Evolutionary conservation across 148 eudicot genomes (phyloP).

Genomic region (Silene conica): DNA sequence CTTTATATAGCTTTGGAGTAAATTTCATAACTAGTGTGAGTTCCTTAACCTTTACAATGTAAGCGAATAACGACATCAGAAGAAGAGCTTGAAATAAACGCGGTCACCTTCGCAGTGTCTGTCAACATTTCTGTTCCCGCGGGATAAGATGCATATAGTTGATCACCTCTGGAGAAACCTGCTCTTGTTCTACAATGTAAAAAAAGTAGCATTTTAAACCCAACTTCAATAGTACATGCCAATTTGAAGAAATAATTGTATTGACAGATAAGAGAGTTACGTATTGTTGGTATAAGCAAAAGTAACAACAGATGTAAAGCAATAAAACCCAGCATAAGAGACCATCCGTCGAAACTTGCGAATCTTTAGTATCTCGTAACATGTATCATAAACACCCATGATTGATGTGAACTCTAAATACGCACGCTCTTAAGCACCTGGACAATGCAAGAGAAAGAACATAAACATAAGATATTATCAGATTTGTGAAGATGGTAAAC

Average conservation of each 20-base stretch:
- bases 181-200: slow-evolving; percentile 58
- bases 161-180: slow-evolving; percentile 87
- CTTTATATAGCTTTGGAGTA: slow-evolving; percentile 63
- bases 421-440: background rate
- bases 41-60: slow-evolving; percentile 5
- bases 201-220: background rate
- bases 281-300: slow-evolving; percentile 75
- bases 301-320: slow-evolving; percentile 45
- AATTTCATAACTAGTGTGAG: slow-evolving; percentile 12
- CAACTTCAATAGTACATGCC: background rate
- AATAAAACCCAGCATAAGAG: slow-evolving; percentile 52
- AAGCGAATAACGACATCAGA: background rate
- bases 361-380: slow-evolving; percentile 63
- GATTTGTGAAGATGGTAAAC: no score
- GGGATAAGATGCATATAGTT: slow-evolving; percentile 85
- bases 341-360: slow-evolving; percentile 71
- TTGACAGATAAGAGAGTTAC: slow-evolving; percentile 32
- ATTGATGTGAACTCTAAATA: slow-evolving; percentile 3
- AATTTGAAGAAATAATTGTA: background rate
- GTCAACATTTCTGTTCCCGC: slow-evolving; percentile 91
- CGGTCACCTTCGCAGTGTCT: slow-evolving; percentile 66
- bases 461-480: background rate
- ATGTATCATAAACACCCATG: slow-evolving; percentile 51
- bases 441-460: background rate
- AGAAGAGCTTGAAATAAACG: background rate